phyloP scores from a whole-genome alignment of 148 eudicot species.

The Nepenthes mirabilis region DNA sequence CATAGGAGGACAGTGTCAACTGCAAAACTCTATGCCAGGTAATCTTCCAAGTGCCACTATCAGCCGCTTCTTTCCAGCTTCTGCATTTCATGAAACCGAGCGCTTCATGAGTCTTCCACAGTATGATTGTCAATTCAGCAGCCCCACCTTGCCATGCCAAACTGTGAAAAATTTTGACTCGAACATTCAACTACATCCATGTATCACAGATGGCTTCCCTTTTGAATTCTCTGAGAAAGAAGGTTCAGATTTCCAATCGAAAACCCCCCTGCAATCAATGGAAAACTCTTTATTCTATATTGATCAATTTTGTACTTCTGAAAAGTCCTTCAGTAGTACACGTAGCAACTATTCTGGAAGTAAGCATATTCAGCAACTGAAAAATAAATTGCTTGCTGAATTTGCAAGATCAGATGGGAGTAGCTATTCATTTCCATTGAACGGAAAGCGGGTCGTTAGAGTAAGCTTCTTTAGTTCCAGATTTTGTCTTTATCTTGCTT shows the following conservation, averaged over 20 bases:
- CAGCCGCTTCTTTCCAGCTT: slow-evolving; percentile 12
- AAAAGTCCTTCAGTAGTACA: slow-evolving; percentile 15
- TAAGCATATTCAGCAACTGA: slow-evolving; percentile 45
- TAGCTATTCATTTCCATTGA: slow-evolving; percentile 21
- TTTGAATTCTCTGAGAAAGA: slow-evolving; percentile 12
- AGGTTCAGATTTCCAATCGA: slow-evolving; percentile 21
- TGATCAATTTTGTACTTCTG: slow-evolving; percentile 22
- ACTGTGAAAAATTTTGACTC: slow-evolving; percentile 18
- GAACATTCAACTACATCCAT: slow-evolving; percentile 19
- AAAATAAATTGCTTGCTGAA: slow-evolving; percentile 46
- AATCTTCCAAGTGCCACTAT: slow-evolving; percentile 11
- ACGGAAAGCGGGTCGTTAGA: slow-evolving; percentile 24
- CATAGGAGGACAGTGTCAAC: slow-evolving; percentile 10
- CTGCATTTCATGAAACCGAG: slow-evolving; percentile 13
- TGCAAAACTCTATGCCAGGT: slow-evolving; percentile 7
- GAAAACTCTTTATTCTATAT: slow-evolving; percentile 20
- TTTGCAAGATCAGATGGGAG: slow-evolving; percentile 33
- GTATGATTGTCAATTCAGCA: slow-evolving; percentile 17
- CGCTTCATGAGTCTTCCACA: slow-evolving; percentile 14
- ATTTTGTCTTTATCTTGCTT: neutral
- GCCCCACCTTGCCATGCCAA: slow-evolving; percentile 16
- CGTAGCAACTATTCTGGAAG: slow-evolving; percentile 24
- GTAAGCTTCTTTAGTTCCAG: slow-evolving; percentile 24
- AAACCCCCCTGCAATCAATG: slow-evolving; percentile 14
- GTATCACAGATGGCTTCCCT: slow-evolving; percentile 23